These are phyloP conservation scores for Barnettozyma pratensis DNA, from an alignment of 805 yeast genomes.

Conservation along the genomic window DNA sequence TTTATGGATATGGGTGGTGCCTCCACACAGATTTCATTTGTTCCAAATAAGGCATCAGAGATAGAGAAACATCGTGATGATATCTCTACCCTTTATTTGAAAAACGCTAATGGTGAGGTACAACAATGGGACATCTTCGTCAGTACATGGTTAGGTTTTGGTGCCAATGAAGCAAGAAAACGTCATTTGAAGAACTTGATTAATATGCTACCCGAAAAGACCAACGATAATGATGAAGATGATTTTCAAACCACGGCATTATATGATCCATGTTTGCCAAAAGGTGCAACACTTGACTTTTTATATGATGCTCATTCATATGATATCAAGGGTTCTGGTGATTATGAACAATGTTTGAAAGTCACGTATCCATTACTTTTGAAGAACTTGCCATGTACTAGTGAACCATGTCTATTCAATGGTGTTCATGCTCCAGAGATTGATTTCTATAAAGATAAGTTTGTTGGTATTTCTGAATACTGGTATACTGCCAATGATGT, in stretches of 20 bases:
- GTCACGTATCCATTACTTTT: conserved; percentile 71
- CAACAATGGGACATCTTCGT: conserved; percentile 87
- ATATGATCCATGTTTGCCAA: conserved; percentile 79
- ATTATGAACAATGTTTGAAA: conserved; percentile 66
- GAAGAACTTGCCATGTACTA: conserved; percentile 77
- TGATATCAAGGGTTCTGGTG: conserved; percentile 68
- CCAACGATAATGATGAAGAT: conserved; percentile 42
- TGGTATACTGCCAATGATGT: conserved; percentile 97
- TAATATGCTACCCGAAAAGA: conserved; percentile 41
- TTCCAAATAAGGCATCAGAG: conserved; percentile 63
- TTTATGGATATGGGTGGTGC: conserved; percentile 99
- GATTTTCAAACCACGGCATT: conserved; percentile 34
- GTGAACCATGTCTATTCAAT: conserved; percentile 87
- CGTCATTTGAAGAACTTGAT: conserved; percentile 62
- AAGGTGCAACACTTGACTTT: conserved; percentile 47
- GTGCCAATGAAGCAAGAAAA: conserved; percentile 88
- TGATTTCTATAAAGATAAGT: conserved; percentile 72
- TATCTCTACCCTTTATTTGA: conserved; percentile 57
- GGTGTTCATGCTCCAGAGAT: conserved; percentile 93
- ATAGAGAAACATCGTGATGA: conserved; percentile 65
- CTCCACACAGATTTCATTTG: conserved; percentile 92
- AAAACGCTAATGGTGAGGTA: conserved; percentile 63
- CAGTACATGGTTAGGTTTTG: conserved; percentile 96
- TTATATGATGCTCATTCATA: conserved; percentile 42
- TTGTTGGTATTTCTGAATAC: conserved; percentile 92